A percentile compares a stretch with the other conserved stretches of the same genome.
These are phyloP conservation scores for Coprinellus micaceus DNA, from an alignment of 768 basidiomycete species.

Conservation along the genomic window DNA sequence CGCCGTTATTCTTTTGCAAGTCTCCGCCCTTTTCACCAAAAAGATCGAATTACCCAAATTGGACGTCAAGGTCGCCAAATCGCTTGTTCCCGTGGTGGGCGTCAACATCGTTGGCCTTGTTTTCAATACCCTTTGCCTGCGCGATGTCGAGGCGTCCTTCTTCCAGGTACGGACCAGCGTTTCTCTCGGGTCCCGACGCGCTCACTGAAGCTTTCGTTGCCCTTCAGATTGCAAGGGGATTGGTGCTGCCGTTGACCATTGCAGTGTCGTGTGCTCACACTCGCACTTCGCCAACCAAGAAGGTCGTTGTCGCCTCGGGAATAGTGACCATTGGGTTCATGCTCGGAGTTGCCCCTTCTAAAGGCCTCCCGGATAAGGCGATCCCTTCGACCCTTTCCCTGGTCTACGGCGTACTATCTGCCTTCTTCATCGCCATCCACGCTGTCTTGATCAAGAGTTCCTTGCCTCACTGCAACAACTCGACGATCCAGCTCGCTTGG, in stretches of 20 bases:
- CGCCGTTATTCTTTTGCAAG: constrained; percentile 62
- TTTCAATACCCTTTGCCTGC: constrained; percentile 76
- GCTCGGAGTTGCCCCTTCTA: constrained; percentile 63
- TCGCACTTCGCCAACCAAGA: constrained; percentile 45
- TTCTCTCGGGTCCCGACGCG: neutral
- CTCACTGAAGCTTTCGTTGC: neutral
- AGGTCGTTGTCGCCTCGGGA: constrained; percentile 55
- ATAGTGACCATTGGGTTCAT: constrained; percentile 76
- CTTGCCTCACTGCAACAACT: constrained; percentile 64
- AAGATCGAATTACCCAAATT: constrained; percentile 57
- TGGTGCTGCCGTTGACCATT: constrained; percentile 82
- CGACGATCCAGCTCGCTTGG: constrained; percentile 71
- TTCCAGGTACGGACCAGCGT: constrained; percentile 54
- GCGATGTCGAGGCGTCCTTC: constrained; percentile 76
- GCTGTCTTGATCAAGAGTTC: constrained; percentile 73
- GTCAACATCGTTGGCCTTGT: constrained; percentile 74
- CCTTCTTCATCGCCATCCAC: constrained; percentile 72
- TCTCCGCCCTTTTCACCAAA: constrained; percentile 42
- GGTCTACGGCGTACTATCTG: constrained; percentile 67
- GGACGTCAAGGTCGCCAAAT: constrained; percentile 49
- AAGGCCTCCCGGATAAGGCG: constrained; percentile 35
- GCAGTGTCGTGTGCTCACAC: constrained; percentile 62
- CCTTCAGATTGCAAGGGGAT: constrained; percentile 72
- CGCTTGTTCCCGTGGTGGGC: constrained; percentile 57
- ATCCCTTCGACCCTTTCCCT: constrained; percentile 56